Base-by-base conservation (phyloP, 345 rosid genomes). In the Salix suchowensis region DNA sequence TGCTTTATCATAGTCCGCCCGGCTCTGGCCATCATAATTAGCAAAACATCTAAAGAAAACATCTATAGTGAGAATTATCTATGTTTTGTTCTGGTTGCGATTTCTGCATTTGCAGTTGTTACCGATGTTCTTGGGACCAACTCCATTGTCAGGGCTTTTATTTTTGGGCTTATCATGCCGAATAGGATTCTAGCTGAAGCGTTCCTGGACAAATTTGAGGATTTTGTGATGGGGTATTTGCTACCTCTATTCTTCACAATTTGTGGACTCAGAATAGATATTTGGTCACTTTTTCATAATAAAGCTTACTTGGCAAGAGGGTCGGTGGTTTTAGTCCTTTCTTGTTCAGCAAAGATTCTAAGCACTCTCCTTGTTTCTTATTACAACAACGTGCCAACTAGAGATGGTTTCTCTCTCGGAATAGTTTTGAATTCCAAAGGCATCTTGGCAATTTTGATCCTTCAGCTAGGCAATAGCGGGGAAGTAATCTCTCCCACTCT, bases 121-220 rank as follows among this genome's bases (percentile, higher is more conserved):
- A 82, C 86, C 0, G 94, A 87, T 30, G 4, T 70, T 7, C 19
- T 85, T 2, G 93, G 93, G 26, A 69, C 82, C 1, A 73, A 79
- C 13, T 74, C 87, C 4, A 40, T 88, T 48, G 65, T 86, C 16
- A 91, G 91, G 32, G 90, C 88, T 8, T 90, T 88, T 44, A 24
- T 87, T 69, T 83, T 84, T n/a, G 91, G 91, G 30, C 64, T 90
- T 16, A 79, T 80, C 42, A 71, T 88, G 30, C 93, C 93, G 5
- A 67, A 72, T 39, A 79, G 81, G 9, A 77, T 71, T 9, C 85
- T 89, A 5, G 85, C 82, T 19, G 65, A 74, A 7, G 52, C 10
- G 23, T 64, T 87, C 30, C 50, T 77, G 36, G 88, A 87, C 64
- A 84, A 78, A 72, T 68, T 85, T 30, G 90, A 82, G 70, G 88